A percentile compares a stretch with the other conserved stretches of the same genome.
phyloP scores from a whole-genome alignment of 192 early-diverging fungal genomes.

The Lobosporangium transversale region DNA sequence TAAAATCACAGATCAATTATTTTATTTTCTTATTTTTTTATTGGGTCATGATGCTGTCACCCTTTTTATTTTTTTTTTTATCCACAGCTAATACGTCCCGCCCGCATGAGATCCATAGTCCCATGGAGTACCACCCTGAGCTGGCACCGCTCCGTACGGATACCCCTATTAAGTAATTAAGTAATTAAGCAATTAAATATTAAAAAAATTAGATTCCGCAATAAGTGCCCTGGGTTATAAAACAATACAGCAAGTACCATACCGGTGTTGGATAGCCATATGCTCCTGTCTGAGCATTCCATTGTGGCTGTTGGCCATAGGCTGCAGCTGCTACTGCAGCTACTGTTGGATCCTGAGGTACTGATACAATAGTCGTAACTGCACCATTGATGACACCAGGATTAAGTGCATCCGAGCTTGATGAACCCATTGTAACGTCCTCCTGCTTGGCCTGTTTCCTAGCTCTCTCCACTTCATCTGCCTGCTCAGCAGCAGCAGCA shows the following conservation, averaged over 20 bases:
- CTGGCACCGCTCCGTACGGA: not conserved
- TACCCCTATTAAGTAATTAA: not conserved
- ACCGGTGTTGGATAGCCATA: slow-evolving; percentile 25
- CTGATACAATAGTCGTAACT: not conserved
- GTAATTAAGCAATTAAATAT: not conserved
- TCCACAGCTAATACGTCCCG: not conserved
- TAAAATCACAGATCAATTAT: no score
- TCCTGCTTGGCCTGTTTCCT: slow-evolving; percentile 26
- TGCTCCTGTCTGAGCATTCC: slow-evolving; percentile 5
- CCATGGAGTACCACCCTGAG: slow-evolving; percentile 1
- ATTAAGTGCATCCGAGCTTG: not conserved
- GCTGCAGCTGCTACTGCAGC: not conserved
- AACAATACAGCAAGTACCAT: no score
- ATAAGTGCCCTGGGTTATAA: no score
- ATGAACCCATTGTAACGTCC: slow-evolving; percentile 2
- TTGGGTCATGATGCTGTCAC: not conserved
- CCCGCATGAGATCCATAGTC: slow-evolving; percentile 2
- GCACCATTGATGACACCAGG: not conserved
- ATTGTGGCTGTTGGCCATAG: slow-evolving; percentile 9
- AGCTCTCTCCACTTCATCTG: slow-evolving; percentile 23
- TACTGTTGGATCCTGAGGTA: no score
- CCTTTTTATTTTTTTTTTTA: not conserved
- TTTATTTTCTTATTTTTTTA: not conserved
- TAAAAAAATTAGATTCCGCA: not conserved
- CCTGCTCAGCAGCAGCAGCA: slow-evolving; percentile 26